Percentiles rank a stretch among this genome's conserved stretches.
Evolutionary conservation across 2,329 filamentous ascomycete genomes (phyloP).

Genomic region (Fusarium udum): DNA sequence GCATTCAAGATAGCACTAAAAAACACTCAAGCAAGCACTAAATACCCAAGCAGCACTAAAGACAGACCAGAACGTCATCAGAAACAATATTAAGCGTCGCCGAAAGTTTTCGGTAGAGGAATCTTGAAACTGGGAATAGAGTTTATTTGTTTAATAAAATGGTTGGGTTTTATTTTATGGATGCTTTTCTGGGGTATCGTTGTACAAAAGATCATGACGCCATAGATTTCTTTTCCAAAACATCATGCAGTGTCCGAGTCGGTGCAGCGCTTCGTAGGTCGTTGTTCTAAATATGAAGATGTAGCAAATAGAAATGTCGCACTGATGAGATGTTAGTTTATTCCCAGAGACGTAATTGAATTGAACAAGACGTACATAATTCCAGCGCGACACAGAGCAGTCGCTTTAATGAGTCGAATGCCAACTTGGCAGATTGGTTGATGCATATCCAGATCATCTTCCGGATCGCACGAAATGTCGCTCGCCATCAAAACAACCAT

Average conservation of each 20-base stretch:
- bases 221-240: slow-evolving; percentile 4
- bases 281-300: slow-evolving; percentile 27
- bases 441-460: slow-evolving; percentile 21
- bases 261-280: not conserved
- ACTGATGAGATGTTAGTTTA: slow-evolving; percentile 2
- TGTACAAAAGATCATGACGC: slow-evolving; percentile 28
- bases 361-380: slow-evolving; percentile 16
- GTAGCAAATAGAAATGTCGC: slow-evolving; percentile 30
- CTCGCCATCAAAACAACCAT: slow-evolving; percentile 29
- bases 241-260: not conserved
- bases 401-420: slow-evolving; percentile 29
- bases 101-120: not conserved
- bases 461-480: slow-evolving; percentile 30
- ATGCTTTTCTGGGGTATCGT: slow-evolving; percentile 13
- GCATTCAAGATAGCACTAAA: not conserved
- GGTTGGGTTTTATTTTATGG: not conserved
- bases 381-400: slow-evolving; percentile 26
- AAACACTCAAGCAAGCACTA: not conserved
- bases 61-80: not conserved
- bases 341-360: not conserved
- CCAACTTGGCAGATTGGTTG: slow-evolving; percentile 31
- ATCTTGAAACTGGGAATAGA: not conserved
- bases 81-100: not conserved
- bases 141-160: not conserved
- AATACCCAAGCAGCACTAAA: not conserved